These are phyloP conservation scores for Chlorella sp. DNA, from an alignment of 139 green algal genomes.

Conservation along the genomic window DNA sequence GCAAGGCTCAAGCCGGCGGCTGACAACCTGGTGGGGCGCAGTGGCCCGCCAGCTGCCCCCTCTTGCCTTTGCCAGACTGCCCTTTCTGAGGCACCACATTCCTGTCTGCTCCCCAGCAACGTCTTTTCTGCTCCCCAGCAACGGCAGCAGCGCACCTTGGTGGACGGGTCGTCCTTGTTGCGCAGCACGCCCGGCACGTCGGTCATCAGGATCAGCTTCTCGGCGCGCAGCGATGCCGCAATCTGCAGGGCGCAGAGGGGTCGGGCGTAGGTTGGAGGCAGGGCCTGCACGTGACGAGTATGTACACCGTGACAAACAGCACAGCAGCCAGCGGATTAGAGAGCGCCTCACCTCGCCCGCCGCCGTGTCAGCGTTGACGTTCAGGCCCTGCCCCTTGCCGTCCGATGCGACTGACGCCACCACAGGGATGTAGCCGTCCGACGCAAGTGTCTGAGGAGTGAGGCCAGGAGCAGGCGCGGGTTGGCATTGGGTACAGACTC, in stretches of 20 bases:
- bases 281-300: too few species aligned
- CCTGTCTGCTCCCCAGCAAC: too few species aligned
- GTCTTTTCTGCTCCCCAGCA: too few species aligned
- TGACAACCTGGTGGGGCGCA: too few species aligned
- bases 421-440: slow-evolving; percentile 91
- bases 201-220: slow-evolving; percentile 99
- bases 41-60: too few species aligned
- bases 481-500: not conserved
- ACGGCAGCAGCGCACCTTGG: slow-evolving; percentile 50
- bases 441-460: slow-evolving; percentile 74
- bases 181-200: slow-evolving; percentile 92
- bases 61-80: too few species aligned
- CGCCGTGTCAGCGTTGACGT: slow-evolving; percentile 98
- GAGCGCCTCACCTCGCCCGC: slow-evolving; percentile 87
- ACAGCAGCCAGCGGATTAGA: too few species aligned
- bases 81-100: too few species aligned
- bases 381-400: slow-evolving; percentile 88
- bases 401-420: slow-evolving; percentile 95
- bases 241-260: slow-evolving; percentile 60
- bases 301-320: too few species aligned
- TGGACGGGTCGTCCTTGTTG: slow-evolving; percentile 89
- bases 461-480: not conserved
- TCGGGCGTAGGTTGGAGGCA: not conserved
- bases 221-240: slow-evolving; percentile 88
- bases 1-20: too few species aligned